These are phyloP conservation scores for Furcasterigmium sp. DNA, from an alignment of 2,329 filamentous ascomycete species.

Conservation along the genomic window DNA sequence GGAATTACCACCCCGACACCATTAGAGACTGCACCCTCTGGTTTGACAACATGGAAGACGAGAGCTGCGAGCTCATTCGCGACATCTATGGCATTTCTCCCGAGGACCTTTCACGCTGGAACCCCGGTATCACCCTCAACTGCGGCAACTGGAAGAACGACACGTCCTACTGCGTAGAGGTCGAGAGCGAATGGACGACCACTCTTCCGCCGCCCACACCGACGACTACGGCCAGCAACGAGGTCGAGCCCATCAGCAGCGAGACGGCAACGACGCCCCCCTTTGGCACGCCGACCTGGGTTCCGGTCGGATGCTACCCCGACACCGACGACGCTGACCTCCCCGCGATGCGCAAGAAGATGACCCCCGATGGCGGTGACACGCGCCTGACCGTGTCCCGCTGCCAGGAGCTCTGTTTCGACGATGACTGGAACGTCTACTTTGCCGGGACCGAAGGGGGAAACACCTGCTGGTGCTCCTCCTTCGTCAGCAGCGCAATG, in stretches of 20 bases:
- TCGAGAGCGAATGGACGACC: background rate
- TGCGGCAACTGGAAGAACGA: slow-evolving; percentile 8
- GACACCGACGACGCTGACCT: background rate
- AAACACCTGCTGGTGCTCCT: background rate
- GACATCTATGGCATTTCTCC: slow-evolving; percentile 6
- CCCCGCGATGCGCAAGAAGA: background rate
- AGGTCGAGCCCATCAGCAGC: background rate
- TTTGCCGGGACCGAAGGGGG: background rate
- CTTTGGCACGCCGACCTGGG: background rate
- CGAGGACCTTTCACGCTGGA: slow-evolving; percentile 10
- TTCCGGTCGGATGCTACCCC: background rate
- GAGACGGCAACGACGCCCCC: background rate
- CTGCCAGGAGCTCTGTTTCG: background rate
- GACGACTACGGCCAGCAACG: background rate
- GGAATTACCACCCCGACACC: slow-evolving; percentile 5
- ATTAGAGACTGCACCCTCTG: slow-evolving; percentile 7
- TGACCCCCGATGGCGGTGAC: background rate
- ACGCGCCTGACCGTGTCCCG: background rate
- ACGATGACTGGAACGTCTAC: background rate
- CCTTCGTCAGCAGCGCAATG: background rate
- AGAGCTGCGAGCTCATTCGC: slow-evolving; percentile 6
- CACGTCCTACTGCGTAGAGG: background rate
- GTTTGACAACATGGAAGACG: slow-evolving; percentile 4
- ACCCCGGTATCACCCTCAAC: slow-evolving; percentile 13
- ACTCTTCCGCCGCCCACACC: background rate